These are phyloP conservation scores for Acer campestre DNA, from an alignment of 345 rosid species.

Conservation along the genomic window DNA sequence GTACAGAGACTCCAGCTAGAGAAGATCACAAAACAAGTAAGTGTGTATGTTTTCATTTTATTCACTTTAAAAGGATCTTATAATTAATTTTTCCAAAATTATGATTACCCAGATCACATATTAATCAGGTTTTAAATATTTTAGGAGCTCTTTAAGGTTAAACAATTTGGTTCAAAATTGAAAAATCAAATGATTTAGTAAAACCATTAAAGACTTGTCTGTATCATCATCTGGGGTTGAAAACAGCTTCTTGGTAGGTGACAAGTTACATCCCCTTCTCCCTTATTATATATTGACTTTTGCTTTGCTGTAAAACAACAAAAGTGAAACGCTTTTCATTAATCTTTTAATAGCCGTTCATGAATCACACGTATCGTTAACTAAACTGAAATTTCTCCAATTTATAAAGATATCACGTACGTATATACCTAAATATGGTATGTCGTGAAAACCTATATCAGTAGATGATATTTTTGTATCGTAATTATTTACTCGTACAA, in stretches of 20 bases:
- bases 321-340: not conserved
- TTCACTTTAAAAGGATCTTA: too few relatives aligned
- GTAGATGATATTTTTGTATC: too few relatives aligned
- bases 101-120: too few relatives aligned
- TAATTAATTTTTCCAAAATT: too few relatives aligned
- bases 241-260: not conserved
- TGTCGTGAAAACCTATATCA: too few relatives aligned
- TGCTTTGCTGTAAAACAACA: not conserved
- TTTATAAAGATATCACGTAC: too few relatives aligned
- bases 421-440: too few relatives aligned
- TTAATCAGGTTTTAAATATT: too few relatives aligned
- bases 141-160: constrained; percentile 17
- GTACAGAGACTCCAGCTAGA: not conserved
- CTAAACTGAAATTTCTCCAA: too few relatives aligned
- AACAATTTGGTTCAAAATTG: constrained; percentile 10
- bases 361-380: too few relatives aligned
- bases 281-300: not conserved
- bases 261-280: constrained; percentile 5
- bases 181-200: not conserved
- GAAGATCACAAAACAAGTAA: not conserved
- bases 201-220: constrained; percentile 4
- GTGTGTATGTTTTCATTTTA: too few relatives aligned
- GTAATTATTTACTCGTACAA: too few relatives aligned
- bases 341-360: not conserved
- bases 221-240: not conserved